These are phyloP conservation scores for Curvularia sp. DNA, from an alignment of 2,329 filamentous ascomycete genomes.

Conservation along the genomic window DNA sequence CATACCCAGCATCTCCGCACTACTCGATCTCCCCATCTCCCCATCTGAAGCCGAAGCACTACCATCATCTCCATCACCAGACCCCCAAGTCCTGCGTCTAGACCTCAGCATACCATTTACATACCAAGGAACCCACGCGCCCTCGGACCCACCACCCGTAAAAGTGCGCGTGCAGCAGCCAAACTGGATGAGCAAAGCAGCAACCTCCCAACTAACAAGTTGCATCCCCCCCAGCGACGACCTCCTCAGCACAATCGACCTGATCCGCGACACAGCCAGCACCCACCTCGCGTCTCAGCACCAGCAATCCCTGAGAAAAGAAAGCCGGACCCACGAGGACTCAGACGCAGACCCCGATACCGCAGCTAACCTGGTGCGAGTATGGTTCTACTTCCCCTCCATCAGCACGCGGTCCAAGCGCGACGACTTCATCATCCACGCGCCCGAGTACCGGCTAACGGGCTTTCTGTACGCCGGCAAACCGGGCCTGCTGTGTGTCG, in stretches of 20 bases:
- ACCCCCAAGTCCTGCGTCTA: constrained; percentile 17
- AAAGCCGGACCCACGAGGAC: neutral
- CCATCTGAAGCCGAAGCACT: constrained; percentile 2
- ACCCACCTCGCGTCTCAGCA: constrained; percentile 1
- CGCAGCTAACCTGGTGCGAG: constrained; percentile 58
- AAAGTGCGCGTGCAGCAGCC: constrained; percentile 37
- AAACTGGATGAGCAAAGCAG: constrained; percentile 33
- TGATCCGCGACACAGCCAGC: constrained; percentile 30
- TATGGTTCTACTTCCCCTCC: constrained; percentile 71
- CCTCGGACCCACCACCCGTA: constrained; percentile 28
- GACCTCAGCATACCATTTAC: constrained; percentile 33
- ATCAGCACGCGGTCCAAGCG: constrained; percentile 66
- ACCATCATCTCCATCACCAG: neutral
- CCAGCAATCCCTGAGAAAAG: neutral
- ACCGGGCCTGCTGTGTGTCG: constrained; percentile 63
- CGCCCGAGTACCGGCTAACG: constrained; percentile 61
- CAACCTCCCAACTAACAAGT: constrained; percentile 27
- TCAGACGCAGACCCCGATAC: neutral
- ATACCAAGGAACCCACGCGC: constrained; percentile 10
- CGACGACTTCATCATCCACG: constrained; percentile 63
- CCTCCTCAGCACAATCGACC: constrained; percentile 32
- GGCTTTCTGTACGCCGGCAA: constrained; percentile 69
- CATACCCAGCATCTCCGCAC: constrained; percentile 21
- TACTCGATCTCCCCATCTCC: constrained; percentile 21
- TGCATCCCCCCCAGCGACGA: constrained; percentile 22